phyloP scores from a whole-genome alignment of 805 yeast species.

The Cyberlindnera nakhonratchasimensis region DNA sequence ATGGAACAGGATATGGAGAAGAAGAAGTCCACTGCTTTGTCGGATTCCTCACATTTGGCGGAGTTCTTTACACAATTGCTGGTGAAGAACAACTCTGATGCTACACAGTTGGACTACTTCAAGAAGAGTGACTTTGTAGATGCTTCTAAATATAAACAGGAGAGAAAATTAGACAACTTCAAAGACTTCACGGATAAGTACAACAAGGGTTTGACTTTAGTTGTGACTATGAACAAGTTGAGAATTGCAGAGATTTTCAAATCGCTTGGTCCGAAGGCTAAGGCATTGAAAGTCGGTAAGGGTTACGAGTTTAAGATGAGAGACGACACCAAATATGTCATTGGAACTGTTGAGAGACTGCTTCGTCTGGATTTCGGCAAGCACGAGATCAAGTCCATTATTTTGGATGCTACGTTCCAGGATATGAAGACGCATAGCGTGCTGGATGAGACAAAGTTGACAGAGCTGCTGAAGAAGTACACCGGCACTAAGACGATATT shows the following conservation, averaged over 20 bases:
- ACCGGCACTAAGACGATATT: conserved; percentile 27
- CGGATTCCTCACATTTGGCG: conserved; percentile 57
- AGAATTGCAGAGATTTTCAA: conserved; percentile 85
- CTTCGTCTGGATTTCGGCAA: conserved; percentile 17
- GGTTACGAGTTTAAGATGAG: conserved; percentile 27
- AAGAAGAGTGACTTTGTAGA: conserved; percentile 55
- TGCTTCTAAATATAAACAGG: conserved; percentile 53
- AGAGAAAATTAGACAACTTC: conserved; percentile 54
- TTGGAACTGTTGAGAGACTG: conserved; percentile 28
- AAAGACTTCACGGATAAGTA: conserved; percentile 49
- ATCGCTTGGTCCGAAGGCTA: conserved; percentile 38
- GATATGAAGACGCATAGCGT: conserved; percentile 27
- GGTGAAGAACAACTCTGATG: conserved; percentile 57
- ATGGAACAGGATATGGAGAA: conserved; percentile 60
- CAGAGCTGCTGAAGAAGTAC: conserved; percentile 23
- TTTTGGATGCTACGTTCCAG: conserved; percentile 28
- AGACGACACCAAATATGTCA: conserved; percentile 26
- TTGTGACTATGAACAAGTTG: conserved; percentile 71
- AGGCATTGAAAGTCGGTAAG: conserved; percentile 27
- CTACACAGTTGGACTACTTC: conserved; percentile 72
- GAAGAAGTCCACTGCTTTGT: conserved; percentile 52
- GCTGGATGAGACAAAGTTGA: conserved; percentile 26
- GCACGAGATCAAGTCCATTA: conserved; percentile 25
- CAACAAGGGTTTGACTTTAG: conserved; percentile 44
- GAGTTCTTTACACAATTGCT: conserved; percentile 64